These are phyloP conservation scores for Eucalyptus guilfoylei DNA, from an alignment of 345 rosid species.

Conservation along the genomic window DNA sequence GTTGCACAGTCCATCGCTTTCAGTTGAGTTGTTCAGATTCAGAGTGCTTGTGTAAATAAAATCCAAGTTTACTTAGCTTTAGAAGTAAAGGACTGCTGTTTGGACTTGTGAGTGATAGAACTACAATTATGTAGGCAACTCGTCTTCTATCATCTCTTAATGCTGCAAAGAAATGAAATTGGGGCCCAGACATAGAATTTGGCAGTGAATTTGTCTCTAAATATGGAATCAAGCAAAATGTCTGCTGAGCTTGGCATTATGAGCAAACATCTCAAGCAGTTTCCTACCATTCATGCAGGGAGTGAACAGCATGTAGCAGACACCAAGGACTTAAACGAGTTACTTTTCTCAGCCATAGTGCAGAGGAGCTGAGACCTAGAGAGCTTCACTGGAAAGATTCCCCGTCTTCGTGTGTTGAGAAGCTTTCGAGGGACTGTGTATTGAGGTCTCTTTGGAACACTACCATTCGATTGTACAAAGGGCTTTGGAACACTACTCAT, in stretches of 20 bases:
- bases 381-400: neutral
- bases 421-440: neutral
- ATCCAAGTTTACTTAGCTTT: neutral
- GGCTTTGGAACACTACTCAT: neutral
- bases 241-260: neutral
- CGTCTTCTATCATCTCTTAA: neutral
- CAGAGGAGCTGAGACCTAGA: conserved; percentile 17
- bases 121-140: neutral
- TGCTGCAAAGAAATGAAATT: neutral
- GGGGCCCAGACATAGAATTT: neutral
- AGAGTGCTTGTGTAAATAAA: neutral
- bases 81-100: neutral
- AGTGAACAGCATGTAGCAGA: conserved; percentile 34
- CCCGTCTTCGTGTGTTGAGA: neutral
- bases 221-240: neutral
- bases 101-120: neutral
- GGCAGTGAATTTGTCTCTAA: neutral
- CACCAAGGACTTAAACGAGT: conserved; percentile 53
- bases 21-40: neutral
- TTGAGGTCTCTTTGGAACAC: neutral
- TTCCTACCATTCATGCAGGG: conserved; percentile 22
- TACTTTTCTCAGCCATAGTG: conserved; percentile 71
- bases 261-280: neutral
- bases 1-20: neutral
- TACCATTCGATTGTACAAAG: neutral